Evolutionary conservation across 2,329 filamentous ascomycete species (phyloP).

Genomic region (Curvularia eragrostidis): DNA sequence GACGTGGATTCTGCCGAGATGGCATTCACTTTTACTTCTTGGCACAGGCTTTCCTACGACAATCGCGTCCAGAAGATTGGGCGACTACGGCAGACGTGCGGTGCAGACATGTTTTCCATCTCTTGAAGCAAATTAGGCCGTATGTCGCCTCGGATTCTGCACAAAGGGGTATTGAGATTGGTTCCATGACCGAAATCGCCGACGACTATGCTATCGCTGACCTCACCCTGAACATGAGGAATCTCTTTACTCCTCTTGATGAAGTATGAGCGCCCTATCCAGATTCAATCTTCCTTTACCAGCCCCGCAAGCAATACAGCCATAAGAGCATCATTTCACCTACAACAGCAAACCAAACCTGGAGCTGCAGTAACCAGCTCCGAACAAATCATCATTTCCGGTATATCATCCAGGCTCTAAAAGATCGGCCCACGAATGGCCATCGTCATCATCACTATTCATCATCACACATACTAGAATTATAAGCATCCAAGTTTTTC

Average conservation of each 20-base stretch:
- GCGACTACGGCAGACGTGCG: constrained; percentile 65
- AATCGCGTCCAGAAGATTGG: constrained; percentile 61
- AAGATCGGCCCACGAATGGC: constrained; percentile 13
- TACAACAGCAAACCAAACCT: constrained; percentile 8
- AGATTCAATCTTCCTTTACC: not conserved
- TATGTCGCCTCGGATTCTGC: constrained; percentile 70
- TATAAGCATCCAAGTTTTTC: constrained; percentile 18
- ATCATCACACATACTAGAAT: constrained; percentile 21
- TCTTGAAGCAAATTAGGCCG: constrained; percentile 65
- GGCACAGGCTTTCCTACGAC: constrained; percentile 69
- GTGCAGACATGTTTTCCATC: constrained; percentile 65
- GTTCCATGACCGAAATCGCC: constrained; percentile 72
- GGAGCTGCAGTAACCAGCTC: constrained; percentile 16
- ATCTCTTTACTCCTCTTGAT: constrained; percentile 69
- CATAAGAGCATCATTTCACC: constrained; percentile 5
- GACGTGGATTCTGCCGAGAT: constrained; percentile 74
- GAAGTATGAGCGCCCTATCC: constrained; percentile 16
- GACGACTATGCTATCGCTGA: constrained; percentile 69
- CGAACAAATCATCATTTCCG: constrained; percentile 29
- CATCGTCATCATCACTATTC: constrained; percentile 14
- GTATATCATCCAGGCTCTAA: constrained; percentile 31
- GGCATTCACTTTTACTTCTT: constrained; percentile 77
- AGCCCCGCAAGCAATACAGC: constrained; percentile 8
- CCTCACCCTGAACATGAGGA: constrained; percentile 73
- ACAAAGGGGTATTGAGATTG: constrained; percentile 69